Evolutionary conservation across 73 alveolate species (phyloP).

Genomic region (Blepharisma stoltei): DNA sequence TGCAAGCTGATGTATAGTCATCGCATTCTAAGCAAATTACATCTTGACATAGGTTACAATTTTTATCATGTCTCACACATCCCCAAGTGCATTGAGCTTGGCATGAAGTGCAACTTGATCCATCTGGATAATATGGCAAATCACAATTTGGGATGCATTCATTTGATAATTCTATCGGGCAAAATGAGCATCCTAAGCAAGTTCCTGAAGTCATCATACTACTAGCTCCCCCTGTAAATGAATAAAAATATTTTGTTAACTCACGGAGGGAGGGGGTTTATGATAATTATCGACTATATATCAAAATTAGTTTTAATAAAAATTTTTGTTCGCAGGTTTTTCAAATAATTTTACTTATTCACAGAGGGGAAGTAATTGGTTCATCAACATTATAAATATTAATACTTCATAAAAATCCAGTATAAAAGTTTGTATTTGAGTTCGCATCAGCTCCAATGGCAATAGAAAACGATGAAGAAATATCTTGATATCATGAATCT

Average conservation of each 20-base stretch:
- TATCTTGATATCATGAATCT: background rate
- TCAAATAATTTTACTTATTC: too few relatives aligned
- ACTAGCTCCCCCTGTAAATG: too few relatives aligned
- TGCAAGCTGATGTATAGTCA: slow-evolving; percentile 12
- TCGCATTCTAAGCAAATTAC: background rate
- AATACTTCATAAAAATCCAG: slow-evolving; percentile 9
- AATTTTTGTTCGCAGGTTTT: too few relatives aligned
- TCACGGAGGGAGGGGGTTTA: too few relatives aligned
- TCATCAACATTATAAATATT: background rate
- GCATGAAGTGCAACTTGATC: background rate
- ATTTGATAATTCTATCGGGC: background rate
- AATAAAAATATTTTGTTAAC: too few relatives aligned
- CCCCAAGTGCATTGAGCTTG: background rate
- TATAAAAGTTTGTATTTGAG: background rate
- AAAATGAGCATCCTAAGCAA: background rate
- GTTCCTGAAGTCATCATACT: background rate
- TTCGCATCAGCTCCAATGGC: background rate
- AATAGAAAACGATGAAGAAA: slow-evolving; percentile 4
- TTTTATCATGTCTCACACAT: slow-evolving; percentile 20
- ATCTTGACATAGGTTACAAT: slow-evolving; percentile 7
- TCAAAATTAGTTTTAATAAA: too few relatives aligned
- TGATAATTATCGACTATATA: too few relatives aligned
- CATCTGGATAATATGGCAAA: background rate
- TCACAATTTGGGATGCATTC: background rate
- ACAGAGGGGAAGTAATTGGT: too few relatives aligned